A percentile compares a stretch with the other conserved stretches of the same genome.
These are phyloP conservation scores for Pterocarpus macrocarpus DNA, from an alignment of 306 rosid species.

Conservation along the genomic window DNA sequence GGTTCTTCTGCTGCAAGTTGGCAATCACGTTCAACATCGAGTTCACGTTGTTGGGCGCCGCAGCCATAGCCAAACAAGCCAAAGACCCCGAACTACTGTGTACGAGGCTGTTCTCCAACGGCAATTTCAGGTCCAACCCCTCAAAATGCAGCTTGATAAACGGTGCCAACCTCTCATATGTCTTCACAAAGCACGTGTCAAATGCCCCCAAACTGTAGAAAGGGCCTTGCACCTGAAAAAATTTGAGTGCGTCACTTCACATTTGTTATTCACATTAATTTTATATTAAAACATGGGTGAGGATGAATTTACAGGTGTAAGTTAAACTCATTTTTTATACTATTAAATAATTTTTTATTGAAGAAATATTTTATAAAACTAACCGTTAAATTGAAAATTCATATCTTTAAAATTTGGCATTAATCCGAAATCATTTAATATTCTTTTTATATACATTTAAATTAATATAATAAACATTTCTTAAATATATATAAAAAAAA, in stretches of 20 bases:
- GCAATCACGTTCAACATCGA: background rate
- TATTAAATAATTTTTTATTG: too few species aligned
- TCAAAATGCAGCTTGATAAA: slow-evolving; percentile 56
- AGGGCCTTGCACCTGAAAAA: slow-evolving; percentile 55
- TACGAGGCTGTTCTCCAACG: slow-evolving; percentile 72
- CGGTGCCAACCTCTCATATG: slow-evolving; percentile 57
- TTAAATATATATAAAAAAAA: too few species aligned
- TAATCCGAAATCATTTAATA: too few species aligned
- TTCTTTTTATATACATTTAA: too few species aligned
- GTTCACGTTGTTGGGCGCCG: slow-evolving; percentile 71
- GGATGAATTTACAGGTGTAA: too few species aligned
- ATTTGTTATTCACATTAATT: background rate
- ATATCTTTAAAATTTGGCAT: too few species aligned
- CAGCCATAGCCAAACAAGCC: slow-evolving; percentile 85
- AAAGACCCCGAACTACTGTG: slow-evolving; percentile 70
- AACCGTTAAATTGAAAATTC: too few species aligned
- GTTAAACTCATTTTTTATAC: too few species aligned
- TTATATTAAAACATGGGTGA: too few species aligned
- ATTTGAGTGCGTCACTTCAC: too few species aligned
- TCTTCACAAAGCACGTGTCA: slow-evolving; percentile 72
- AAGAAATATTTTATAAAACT: too few species aligned
- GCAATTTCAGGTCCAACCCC: slow-evolving; percentile 66
- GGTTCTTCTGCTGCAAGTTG: background rate
- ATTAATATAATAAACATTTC: too few species aligned
- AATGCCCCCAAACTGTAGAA: slow-evolving; percentile 68